A percentile compares a stretch with the other conserved stretches of the same genome.
These are phyloP conservation scores for Arbutus unedo DNA, from an alignment of 148 eudicot genomes.

Conservation along the genomic window DNA sequence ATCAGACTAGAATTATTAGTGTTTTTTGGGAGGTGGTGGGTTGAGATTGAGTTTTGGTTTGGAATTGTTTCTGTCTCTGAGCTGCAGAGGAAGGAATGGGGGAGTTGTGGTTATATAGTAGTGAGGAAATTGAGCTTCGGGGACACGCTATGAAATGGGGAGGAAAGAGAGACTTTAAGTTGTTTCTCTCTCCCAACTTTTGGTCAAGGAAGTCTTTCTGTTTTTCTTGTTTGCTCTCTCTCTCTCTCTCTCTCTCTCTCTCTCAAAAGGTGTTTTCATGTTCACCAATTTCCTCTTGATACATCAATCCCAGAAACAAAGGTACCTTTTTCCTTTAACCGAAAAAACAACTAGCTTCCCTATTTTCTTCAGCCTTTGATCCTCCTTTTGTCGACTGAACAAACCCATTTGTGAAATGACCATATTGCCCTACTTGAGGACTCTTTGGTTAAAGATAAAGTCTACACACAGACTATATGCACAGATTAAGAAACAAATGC, in stretches of 20 bases:
- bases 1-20: constrained; percentile 3
- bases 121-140: constrained; percentile 28
- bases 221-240: not conserved
- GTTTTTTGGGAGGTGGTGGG: not conserved
- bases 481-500: too few species aligned
- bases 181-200: constrained; percentile 22
- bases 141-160: constrained; percentile 35
- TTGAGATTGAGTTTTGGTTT: not conserved
- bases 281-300: not conserved
- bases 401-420: not conserved
- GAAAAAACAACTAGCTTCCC: not conserved
- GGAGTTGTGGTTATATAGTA: too few species aligned
- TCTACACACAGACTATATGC: too few species aligned
- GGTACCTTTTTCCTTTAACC: not conserved
- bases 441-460: too few species aligned
- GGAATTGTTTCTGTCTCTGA: not conserved
- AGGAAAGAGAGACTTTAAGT: constrained; percentile 17
- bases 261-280: not conserved
- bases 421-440: not conserved
- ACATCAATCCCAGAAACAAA: not conserved
- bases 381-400: not conserved
- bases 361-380: not conserved
- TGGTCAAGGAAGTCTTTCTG: not conserved
- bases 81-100: not conserved
- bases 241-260: not conserved